Conservation (phyloP, 2,329 filamentous ascomycete species). For the Clathrospora elynae region DNA sequence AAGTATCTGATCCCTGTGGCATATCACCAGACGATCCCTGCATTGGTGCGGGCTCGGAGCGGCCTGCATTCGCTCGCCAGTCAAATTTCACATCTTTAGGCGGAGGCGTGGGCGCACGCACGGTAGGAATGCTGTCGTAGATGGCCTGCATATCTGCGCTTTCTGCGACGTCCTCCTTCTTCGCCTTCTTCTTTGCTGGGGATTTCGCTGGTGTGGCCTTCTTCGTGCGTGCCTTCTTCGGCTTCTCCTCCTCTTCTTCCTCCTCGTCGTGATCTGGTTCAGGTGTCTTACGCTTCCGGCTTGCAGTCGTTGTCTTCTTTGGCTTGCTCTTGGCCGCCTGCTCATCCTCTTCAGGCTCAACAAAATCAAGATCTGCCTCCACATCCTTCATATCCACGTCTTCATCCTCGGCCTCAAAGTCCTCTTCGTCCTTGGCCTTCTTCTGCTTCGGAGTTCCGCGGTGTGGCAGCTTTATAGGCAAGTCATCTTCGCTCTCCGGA, state of each 20-base stretch:
- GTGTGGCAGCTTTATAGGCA: conserved; percentile 39
- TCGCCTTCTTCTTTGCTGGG: conserved; percentile 62
- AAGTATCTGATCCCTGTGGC: conserved; percentile 84
- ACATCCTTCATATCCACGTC: conserved; percentile 62
- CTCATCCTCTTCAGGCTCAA: conserved; percentile 53
- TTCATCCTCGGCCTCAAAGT: conserved; percentile 49
- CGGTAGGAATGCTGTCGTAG: conserved; percentile 81
- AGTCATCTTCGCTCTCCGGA: conserved; percentile 38
- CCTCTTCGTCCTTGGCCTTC: conserved; percentile 51
- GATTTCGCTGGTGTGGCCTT: conserved; percentile 52
- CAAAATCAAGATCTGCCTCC: conserved; percentile 53
- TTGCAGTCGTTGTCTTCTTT: conserved; percentile 41
- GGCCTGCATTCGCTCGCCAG: conserved; percentile 65
- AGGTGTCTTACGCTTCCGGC: conserved; percentile 63
- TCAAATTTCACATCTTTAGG: conserved; percentile 77
- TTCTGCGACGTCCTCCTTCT: conserved; percentile 70
- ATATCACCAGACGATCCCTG: conserved; percentile 68
- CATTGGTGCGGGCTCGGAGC: conserved; percentile 66
- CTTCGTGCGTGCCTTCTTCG: conserved; percentile 60
- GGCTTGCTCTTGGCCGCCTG: conserved; percentile 48
- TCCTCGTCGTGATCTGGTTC: conserved; percentile 61
- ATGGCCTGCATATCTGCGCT: conserved; percentile 79
- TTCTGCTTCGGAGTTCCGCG: conserved; percentile 54
- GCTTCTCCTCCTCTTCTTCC: conserved; percentile 57
- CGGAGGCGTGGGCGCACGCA: conserved; percentile 83